Base-by-base conservation (phyloP, 129 eudicot species). In the Smallanthus sonchifolius region DNA sequence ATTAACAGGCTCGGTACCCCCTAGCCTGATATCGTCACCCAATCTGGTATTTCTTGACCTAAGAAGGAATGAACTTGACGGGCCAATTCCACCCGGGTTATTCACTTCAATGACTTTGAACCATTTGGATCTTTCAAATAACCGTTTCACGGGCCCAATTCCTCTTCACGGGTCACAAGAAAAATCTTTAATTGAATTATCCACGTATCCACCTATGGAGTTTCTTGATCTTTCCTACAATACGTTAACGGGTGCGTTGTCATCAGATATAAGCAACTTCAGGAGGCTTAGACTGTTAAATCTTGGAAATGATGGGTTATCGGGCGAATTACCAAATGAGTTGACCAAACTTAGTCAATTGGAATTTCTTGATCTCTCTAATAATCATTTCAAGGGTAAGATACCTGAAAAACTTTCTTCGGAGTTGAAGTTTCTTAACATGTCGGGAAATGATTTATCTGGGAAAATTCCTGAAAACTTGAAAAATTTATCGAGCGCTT, bases 141-240 rank as follows among this genome's bases (percentile, higher is more conserved):
- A 95, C 75, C 81, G 63, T 62, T 84, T 95, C 47, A 82, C 84
- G 35, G 99, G 97, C 65, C 68, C 82, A 59, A 88, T 95, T 64
- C 99, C 99, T 67, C 77, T 91, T 62, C 87, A 80, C 34, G 93
- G 85, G 47, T 79, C 97, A 2, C 91, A 79, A 67, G 70, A 84
- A 32, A 78, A 81, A 51, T 94, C 85, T 51, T 77, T 88, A 59
- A 56, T 95, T 42, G 82, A 80, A 74, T 72, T 86, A 60, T 85
- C 99, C 65, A 54, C 91, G 5, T 82, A 69, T 82, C 97, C 99
- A 54, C 90, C 83, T 13, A 72, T 95, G 82, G 96, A 91, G 74
- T 88, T 84, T 75, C 86, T 95, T 67, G 99, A 95, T 83, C 94
- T 95, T 54, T 95, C 97, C 15, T 62, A 85, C 42, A 95, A 95